These are phyloP conservation scores for Ogataea philodendri DNA, from an alignment of 805 yeast genomes.

Conservation along the genomic window DNA sequence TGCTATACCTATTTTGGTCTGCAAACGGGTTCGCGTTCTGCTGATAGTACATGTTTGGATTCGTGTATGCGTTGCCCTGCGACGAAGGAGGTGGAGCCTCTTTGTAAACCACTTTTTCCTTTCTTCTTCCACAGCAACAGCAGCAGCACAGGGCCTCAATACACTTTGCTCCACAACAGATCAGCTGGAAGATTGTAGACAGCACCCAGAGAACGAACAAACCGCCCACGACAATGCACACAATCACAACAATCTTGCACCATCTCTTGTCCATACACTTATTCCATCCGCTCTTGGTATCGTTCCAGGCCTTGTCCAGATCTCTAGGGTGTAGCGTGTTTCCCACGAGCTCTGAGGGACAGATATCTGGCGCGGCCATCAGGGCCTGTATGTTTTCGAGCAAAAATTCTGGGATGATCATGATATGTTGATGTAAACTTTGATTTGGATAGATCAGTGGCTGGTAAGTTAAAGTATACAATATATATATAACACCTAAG, in stretches of 20 bases:
- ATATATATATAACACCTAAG: slow-evolving; percentile 1
- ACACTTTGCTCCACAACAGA: slow-evolving; percentile 56
- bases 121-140: slow-evolving; percentile 32
- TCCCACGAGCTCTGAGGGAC: slow-evolving; percentile 23
- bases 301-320: slow-evolving; percentile 5
- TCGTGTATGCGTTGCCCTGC: slow-evolving; percentile 27
- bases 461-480: background rate
- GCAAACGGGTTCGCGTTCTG: slow-evolving; percentile 21
- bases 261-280: slow-evolving; percentile 75
- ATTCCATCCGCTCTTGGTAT: slow-evolving; percentile 48
- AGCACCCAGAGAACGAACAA: slow-evolving; percentile 56
- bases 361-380: slow-evolving; percentile 14
- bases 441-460: slow-evolving; percentile 4
- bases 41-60: slow-evolving; percentile 34
- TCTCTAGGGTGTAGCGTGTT: slow-evolving; percentile 19
- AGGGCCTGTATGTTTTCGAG: slow-evolving; percentile 20
- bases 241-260: slow-evolving; percentile 76
- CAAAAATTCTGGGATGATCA: slow-evolving; percentile 24
- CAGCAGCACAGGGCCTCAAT: slow-evolving; percentile 55
- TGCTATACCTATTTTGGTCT: slow-evolving; percentile 11
- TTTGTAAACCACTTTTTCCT: slow-evolving; percentile 17
- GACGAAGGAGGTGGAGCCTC: slow-evolving; percentile 21
- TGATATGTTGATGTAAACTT: background rate
- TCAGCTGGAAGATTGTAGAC: slow-evolving; percentile 52
- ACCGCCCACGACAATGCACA: slow-evolving; percentile 60